Evolutionary conservation across 75 land plant genomes (phyloP), one percentile per base, ranked within the genome.

Genomic region (Picea sitchensis): DNA sequence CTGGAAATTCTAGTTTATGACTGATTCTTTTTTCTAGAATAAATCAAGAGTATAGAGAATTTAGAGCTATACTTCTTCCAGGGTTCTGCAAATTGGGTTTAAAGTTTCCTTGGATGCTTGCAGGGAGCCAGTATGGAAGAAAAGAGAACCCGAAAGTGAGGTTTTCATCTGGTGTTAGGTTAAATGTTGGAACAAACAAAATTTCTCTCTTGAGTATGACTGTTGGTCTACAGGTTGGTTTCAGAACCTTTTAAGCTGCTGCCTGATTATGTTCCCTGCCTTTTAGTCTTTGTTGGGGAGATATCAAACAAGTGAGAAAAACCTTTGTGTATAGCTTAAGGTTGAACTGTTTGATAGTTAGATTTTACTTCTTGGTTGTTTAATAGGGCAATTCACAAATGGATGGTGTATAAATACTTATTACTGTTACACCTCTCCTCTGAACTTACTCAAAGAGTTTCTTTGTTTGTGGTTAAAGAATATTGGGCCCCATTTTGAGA

Each of bases 401-500:
- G 0, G 4, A 44, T 41, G 11, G 26, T 41, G 54, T 38, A 71
- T 18, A 18, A 38, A 11, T 71, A 47, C 54, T 18, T 71, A 5
- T 8, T 21, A 41, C 51, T 41, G 7, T 41, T 20, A 71, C n/a
- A 47, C 74, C n/a, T 71, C 44, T 38, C 73, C 47, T 20, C 14
- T 8, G 3, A 9, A 71, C 13, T 32, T 44, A 71, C 23, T 71
- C 11, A 44, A 15, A 11, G 15, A 9, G 6, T 71, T 71, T 71
- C 8, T n/a, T 32, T 73, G 47, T 57, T 30, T 82, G 54, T 36
- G 31, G 59, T 61, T 82, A 67, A 20, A 95, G 98, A 94, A 92
- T 76, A 83, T 78, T 79, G 98, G 98, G 14, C 34, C 84, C 21
- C 95, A 91, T 84, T 86, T 83, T 79, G 98, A 95, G 79, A 83